Conservation (phyloP, 169 alveolate genomes). For the Cryptosporidium ryanae region DNA sequence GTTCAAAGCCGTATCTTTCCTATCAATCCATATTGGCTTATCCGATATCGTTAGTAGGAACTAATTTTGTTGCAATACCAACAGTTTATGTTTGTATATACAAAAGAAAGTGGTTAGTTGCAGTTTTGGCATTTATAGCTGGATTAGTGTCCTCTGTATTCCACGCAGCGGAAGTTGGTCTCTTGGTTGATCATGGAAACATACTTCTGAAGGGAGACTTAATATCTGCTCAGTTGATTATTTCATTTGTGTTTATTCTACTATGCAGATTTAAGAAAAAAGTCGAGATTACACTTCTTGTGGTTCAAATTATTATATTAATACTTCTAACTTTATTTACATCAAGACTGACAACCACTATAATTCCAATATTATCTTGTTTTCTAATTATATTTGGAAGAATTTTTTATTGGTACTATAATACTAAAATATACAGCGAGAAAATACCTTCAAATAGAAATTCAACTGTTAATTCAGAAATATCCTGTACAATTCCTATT, state of each 20-base stretch:
- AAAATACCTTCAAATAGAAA: slow-evolving; percentile 1
- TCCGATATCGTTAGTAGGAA: slow-evolving; percentile 67
- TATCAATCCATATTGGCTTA: slow-evolving; percentile 46
- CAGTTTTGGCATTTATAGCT: slow-evolving; percentile 58
- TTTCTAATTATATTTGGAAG: slow-evolving; percentile 29
- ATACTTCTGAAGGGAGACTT: slow-evolving; percentile 61
- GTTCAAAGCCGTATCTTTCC: slow-evolving; percentile 55
- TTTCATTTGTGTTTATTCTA: slow-evolving; percentile 60
- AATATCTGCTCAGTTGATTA: slow-evolving; percentile 57
- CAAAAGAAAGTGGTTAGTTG: slow-evolving; percentile 56
- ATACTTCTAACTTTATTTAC: slow-evolving; percentile 25
- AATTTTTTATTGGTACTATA: slow-evolving; percentile 30
- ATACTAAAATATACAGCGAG: slow-evolving; percentile 36
- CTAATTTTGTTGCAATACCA: slow-evolving; percentile 71
- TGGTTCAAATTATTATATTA: slow-evolving; percentile 3
- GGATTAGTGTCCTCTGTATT: slow-evolving; percentile 64
- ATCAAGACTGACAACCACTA: slow-evolving; percentile 52
- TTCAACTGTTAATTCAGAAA: neutral
- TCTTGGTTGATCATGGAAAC: slow-evolving; percentile 26
- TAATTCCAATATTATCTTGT: slow-evolving; percentile 47
- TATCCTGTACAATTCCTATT: slow-evolving; percentile 49
- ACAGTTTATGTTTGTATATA: slow-evolving; percentile 46
- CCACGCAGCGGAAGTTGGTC: slow-evolving; percentile 73
- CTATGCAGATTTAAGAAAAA: slow-evolving; percentile 47
- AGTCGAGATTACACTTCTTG: slow-evolving; percentile 32